phyloP scores from a whole-genome alignment of 2,329 filamentous ascomycete genomes.

The Xylaria multiplex region DNA sequence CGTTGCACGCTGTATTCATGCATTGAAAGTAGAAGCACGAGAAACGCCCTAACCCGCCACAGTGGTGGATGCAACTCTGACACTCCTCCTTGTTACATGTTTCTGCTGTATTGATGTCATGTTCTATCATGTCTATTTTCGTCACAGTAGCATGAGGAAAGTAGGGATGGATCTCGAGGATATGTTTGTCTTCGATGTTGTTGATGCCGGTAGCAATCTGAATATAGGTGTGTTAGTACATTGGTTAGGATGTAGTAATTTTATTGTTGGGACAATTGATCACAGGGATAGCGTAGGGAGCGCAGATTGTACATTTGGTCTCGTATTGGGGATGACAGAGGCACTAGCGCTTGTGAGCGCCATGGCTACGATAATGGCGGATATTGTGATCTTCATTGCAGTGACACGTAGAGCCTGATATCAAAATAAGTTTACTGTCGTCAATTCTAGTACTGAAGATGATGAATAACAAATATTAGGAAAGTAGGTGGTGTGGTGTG shows the following conservation, averaged over 20 bases:
- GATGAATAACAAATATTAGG: no score
- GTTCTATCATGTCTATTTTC: no score
- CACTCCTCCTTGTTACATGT: neutral
- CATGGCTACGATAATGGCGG: neutral
- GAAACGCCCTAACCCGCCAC: neutral
- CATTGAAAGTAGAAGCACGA: conserved; percentile 13
- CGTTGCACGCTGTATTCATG: conserved; percentile 5
- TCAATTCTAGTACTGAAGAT: no score
- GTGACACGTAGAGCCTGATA: neutral
- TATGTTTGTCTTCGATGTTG: no score
- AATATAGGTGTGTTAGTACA: no score
- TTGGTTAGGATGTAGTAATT: no score
- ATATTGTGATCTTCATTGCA: conserved; percentile 5
- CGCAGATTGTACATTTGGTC: neutral
- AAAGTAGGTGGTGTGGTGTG: no score
- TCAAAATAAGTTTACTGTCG: neutral
- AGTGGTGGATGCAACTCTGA: neutral
- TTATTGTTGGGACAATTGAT: neutral
- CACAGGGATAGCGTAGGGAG: no score
- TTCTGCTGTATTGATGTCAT: neutral
- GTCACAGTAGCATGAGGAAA: no score
- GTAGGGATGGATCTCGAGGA: no score
- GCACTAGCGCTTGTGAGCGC: neutral
- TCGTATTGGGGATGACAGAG: neutral
- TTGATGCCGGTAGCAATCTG: no score